Evolutionary conservation across 768 basidiomycete species (phyloP).

Genomic region (Sistotremastrum suecicum): DNA sequence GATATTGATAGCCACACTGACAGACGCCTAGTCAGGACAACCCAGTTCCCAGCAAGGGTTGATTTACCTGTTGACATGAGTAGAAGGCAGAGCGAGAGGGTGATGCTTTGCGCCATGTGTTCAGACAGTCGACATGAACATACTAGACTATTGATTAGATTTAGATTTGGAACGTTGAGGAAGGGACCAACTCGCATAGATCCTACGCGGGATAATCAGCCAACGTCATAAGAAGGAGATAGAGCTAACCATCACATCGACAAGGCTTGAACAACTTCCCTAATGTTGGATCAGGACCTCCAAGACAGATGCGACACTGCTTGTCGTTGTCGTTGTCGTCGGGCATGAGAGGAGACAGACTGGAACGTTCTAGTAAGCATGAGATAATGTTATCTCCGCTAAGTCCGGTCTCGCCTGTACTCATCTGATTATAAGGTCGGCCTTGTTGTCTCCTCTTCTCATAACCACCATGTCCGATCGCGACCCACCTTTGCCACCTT

Average conservation of each 20-base stretch:
- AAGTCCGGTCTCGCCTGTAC: too few species aligned
- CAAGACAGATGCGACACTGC: slow-evolving; percentile 78
- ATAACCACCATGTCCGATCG: too few species aligned
- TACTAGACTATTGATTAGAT: slow-evolving; percentile 27
- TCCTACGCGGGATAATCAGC: slow-evolving; percentile 45
- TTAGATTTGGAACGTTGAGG: slow-evolving; percentile 3
- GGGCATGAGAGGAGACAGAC: not conserved
- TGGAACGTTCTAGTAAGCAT: too few species aligned
- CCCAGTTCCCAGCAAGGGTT: too few species aligned
- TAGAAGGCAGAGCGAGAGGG: slow-evolving; percentile 56
- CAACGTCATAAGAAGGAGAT: slow-evolving; percentile 49
- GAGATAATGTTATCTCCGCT: too few species aligned
- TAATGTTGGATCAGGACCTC: slow-evolving; percentile 39
- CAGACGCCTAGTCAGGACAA: too few species aligned
- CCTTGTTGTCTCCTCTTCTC: too few species aligned
- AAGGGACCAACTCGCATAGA: not conserved
- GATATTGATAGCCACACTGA: slow-evolving; percentile 67
- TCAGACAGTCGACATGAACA: slow-evolving; percentile 69
- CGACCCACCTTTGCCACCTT: too few species aligned
- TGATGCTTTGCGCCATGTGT: slow-evolving; percentile 58
- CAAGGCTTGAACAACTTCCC: slow-evolving; percentile 78
- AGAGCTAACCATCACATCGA: slow-evolving; percentile 18
- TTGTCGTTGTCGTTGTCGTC: slow-evolving; percentile 27
- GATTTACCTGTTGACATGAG: slow-evolving; percentile 33
- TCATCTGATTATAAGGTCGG: too few species aligned